Evolutionary conservation across 345 rosid genomes (phyloP).

Genomic region (Syzygium grande): DNA sequence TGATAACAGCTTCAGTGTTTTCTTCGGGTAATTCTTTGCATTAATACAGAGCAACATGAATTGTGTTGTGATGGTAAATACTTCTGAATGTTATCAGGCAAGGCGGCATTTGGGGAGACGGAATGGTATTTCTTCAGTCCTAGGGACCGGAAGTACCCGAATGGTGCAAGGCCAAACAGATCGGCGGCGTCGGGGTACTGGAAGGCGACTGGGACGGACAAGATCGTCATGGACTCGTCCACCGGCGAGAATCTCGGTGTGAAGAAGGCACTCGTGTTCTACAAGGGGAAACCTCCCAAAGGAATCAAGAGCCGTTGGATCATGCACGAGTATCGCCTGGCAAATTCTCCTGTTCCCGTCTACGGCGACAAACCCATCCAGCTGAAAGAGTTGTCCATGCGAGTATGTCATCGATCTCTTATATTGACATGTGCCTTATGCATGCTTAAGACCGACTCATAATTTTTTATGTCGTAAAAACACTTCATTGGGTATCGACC

Average conservation of each 20-base stretch:
- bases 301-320: conserved; percentile 90
- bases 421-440: not conserved
- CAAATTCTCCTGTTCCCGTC: conserved; percentile 17
- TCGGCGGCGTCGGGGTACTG: conserved; percentile 86
- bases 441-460: not conserved
- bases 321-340: conserved; percentile 88
- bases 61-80: not conserved
- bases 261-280: conserved; percentile 85
- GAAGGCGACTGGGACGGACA: conserved; percentile 94
- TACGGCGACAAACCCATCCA: conserved; percentile 14
- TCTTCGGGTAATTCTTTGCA: not conserved
- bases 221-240: conserved; percentile 38
- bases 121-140: conserved; percentile 96
- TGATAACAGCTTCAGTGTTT: not conserved
- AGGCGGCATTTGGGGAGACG: conserved; percentile 73
- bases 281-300: conserved; percentile 75
- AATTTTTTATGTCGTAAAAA: not conserved
- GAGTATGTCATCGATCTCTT: conserved; percentile 34
- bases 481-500: not conserved
- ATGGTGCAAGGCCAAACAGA: conserved; percentile 84
- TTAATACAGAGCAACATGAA: not conserved
- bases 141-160: conserved; percentile 83
- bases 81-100: conserved; percentile 15
- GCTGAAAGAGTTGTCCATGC: conserved; percentile 63
- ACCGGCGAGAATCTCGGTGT: conserved; percentile 55